These are phyloP conservation scores for Metschnikowia sp. DNA, from an alignment of 805 yeast genomes.

Conservation along the genomic window DNA sequence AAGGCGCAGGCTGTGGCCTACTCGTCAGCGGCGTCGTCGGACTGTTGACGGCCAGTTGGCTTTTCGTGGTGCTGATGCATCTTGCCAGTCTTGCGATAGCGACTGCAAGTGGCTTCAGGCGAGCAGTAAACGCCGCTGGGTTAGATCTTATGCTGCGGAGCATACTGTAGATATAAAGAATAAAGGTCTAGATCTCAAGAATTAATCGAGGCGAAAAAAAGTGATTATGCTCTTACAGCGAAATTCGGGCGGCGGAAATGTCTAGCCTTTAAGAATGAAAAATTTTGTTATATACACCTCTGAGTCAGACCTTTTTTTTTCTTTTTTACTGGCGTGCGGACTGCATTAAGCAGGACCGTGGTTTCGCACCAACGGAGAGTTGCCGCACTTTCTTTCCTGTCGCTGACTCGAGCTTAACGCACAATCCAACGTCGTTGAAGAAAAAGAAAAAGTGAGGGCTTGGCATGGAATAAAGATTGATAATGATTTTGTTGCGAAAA, in stretches of 20 bases:
- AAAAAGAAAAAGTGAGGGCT: no score
- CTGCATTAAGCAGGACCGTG: neutral
- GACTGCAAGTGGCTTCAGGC: constrained; percentile 10
- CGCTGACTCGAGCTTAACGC: neutral
- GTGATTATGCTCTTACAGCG: neutral
- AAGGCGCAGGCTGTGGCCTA: constrained; percentile 46
- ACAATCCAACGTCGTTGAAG: neutral
- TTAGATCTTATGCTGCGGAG: constrained; percentile 16
- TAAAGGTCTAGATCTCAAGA: neutral
- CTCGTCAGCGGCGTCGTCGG: constrained; percentile 15
- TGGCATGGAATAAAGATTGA: no score
- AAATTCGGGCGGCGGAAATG: neutral
- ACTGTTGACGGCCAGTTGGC: constrained; percentile 28
- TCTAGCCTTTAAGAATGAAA: neutral
- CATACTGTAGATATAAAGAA: constrained; percentile 5
- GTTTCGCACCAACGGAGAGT: constrained; percentile 10
- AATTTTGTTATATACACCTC: constrained; percentile 4
- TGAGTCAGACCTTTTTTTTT: constrained; percentile 10
- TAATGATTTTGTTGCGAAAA: no score
- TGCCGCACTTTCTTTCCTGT: neutral
- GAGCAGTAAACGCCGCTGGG: constrained; percentile 10
- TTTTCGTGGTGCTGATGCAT: constrained; percentile 29
- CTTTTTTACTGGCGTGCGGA: constrained; percentile 2
- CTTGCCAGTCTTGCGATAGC: constrained; percentile 20
- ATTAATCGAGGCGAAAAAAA: neutral